These are phyloP conservation scores for Millerozyma acaciae DNA, from an alignment of 805 yeast species.

Conservation along the genomic window DNA sequence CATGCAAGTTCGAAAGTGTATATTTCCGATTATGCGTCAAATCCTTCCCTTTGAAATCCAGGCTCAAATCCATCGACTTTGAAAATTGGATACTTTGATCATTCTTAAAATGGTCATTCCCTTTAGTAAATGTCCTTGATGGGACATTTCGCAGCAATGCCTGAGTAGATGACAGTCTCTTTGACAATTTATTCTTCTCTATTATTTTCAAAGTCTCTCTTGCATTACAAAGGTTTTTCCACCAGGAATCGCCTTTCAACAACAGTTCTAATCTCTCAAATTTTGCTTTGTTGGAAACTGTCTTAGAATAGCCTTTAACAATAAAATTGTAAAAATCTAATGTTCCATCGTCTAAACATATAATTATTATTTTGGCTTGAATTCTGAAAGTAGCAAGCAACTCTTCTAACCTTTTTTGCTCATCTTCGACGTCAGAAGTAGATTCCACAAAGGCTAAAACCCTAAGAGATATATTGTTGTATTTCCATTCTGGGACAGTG, in stretches of 20 bases:
- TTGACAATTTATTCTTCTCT: conserved; percentile 26
- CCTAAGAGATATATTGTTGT: conserved; percentile 60
- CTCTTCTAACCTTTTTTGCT: conserved; percentile 54
- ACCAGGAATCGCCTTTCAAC: conserved; percentile 75
- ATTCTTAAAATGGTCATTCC: conserved; percentile 9
- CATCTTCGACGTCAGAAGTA: conserved; percentile 66
- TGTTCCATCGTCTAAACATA: conserved; percentile 57
- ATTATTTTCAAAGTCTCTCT: conserved; percentile 40
- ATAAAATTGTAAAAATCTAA: conserved; percentile 68
- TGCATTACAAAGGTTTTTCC: conserved; percentile 64
- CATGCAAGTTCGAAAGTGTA: conserved; percentile 64
- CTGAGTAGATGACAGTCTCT: conserved; percentile 3
- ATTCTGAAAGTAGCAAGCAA: conserved; percentile 77
- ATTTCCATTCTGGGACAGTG: conserved; percentile 92
- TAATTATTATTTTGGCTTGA: conserved; percentile 72
- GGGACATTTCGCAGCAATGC: background rate
- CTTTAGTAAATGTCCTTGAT: background rate
- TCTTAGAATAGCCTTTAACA: conserved; percentile 58
- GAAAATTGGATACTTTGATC: conserved; percentile 25
- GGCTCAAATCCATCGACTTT: conserved; percentile 6
- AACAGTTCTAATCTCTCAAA: conserved; percentile 46
- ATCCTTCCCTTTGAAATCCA: conserved; percentile 4
- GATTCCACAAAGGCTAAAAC: conserved; percentile 89
- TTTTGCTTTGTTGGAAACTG: conserved; percentile 18
- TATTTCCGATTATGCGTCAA: conserved; percentile 36